These are phyloP conservation scores for Solanum bukasovii DNA, from an alignment of 257 asterid genomes.

Conservation along the genomic window DNA sequence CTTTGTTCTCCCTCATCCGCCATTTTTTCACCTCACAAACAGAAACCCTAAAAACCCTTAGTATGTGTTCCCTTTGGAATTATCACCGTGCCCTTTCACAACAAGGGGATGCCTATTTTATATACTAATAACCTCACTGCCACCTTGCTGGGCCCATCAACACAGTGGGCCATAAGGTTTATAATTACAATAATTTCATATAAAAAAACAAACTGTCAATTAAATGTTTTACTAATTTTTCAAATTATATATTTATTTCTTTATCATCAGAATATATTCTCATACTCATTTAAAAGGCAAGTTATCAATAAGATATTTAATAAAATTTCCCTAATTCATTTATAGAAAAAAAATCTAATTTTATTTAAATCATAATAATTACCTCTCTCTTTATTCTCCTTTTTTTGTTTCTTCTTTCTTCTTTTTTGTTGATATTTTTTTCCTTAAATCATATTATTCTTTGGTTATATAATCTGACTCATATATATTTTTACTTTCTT, in stretches of 20 bases:
- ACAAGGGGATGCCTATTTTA: background rate
- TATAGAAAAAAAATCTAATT: background rate
- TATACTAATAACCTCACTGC: background rate
- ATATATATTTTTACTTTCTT: background rate
- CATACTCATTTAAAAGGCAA: background rate
- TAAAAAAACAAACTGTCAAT: background rate
- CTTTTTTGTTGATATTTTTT: background rate
- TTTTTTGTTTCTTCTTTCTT: too few species aligned
- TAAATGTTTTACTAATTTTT: too few species aligned
- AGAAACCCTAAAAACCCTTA: background rate
- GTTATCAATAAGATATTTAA: background rate
- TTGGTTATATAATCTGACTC: background rate
- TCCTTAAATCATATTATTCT: background rate
- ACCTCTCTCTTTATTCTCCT: background rate
- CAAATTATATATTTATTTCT: too few species aligned
- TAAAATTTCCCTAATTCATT: background rate
- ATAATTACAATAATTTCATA: background rate
- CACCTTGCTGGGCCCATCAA: background rate
- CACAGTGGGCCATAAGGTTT: background rate
- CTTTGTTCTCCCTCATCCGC: conserved; percentile 21
- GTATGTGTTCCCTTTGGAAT: background rate
- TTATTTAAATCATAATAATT: background rate
- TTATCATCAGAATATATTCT: background rate
- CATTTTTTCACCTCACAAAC: background rate
- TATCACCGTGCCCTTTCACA: background rate